Evolutionary conservation across 768 basidiomycete species (phyloP), one percentile per base, ranked within the genome.

Genomic region (Amyloporia xantha): DNA sequence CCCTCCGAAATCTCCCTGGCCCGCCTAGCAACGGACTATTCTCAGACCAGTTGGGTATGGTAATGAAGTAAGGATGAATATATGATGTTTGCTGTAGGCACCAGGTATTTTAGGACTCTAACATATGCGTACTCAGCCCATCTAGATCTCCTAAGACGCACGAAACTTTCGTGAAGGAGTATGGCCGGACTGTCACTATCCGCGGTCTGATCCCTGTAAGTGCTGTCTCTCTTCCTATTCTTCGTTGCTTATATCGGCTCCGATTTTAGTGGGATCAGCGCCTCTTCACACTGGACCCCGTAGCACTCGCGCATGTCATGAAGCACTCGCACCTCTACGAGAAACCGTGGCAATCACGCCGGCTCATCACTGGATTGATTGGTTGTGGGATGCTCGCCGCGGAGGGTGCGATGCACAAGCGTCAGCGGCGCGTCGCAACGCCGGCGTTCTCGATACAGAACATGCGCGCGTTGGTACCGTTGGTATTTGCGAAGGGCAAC

Each of bases 381-480:
- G 92, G 92, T 0, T 80, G 81, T 47, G 92, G 87, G 2, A 80
- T 90, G 81, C 76, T 91, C 21, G 79, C 84, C 15, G 82, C 86
- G 2, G 89, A 91, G 60, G 87, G 89, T 1, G 71, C 75, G 21
- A 70, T 81, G 15, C 90, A 95, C 67, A 86, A 77, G 56, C 82
- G 89, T 30, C 91, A 92, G 64, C 73, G 87, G 49, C 76, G 85
- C 44, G 82, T 91, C 20, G 81, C 77, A 1, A 82, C 79, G 0
- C 84, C 88, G 5, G 87, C 86, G 0, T 90, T 91, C 64, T 88
- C 86, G 4, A 68, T 78, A n/a, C 85, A 88, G 59, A 87, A 87
- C 54, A 62, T 91, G 66, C 77, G 81, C 28, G 79, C 74, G 2
- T 71, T 91, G 19, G 73, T 85, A 4, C 87, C 89, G 0, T 66